Percentiles rank a stretch among this genome's conserved stretches.
phyloP scores from a whole-genome alignment of 2,329 filamentous ascomycete genomes.

The Gaeumannomyces sp. region DNA sequence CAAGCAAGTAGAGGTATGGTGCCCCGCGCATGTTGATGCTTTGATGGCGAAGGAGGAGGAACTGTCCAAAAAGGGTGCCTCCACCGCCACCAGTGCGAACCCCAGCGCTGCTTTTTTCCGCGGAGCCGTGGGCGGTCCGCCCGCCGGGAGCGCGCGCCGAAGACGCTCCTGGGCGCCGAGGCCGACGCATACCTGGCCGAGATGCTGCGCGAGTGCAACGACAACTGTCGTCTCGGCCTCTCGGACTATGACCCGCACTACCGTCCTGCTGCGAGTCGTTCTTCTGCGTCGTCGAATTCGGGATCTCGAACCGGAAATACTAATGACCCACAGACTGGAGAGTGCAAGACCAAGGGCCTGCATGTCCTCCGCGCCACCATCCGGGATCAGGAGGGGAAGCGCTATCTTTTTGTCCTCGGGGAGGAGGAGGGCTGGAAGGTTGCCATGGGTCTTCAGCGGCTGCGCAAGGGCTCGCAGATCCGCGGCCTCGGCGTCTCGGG shows the following conservation, averaged over 20 bases:
- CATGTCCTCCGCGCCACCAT: slow-evolving; percentile 60
- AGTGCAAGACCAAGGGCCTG: slow-evolving; percentile 39
- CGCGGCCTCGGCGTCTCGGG: slow-evolving; percentile 52
- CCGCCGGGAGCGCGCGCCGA: slow-evolving; percentile 39
- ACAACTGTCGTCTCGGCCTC: slow-evolving; percentile 52
- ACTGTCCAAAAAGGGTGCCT: too few relatives aligned
- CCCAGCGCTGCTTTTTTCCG: slow-evolving; percentile 36
- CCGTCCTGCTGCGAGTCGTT: slow-evolving; percentile 15
- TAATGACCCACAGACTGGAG: slow-evolving; percentile 10
- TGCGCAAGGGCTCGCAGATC: slow-evolving; percentile 55
- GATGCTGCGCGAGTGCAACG: slow-evolving; percentile 59
- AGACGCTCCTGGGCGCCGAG: slow-evolving; percentile 54
- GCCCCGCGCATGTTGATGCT: slow-evolving; percentile 56
- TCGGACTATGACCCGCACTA: slow-evolving; percentile 17
- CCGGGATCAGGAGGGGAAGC: slow-evolving; percentile 59
- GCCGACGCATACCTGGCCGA: slow-evolving; percentile 59
- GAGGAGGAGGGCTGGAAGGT: slow-evolving; percentile 66
- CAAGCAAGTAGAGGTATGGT: slow-evolving; percentile 87
- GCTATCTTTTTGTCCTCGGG: slow-evolving; percentile 57
- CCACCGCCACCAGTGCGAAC: neutral
- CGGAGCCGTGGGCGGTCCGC: slow-evolving; percentile 40
- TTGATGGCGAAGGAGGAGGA: slow-evolving; percentile 15
- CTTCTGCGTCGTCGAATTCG: slow-evolving; percentile 7
- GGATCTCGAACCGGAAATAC: too few relatives aligned
- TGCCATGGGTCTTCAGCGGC: slow-evolving; percentile 51